These are phyloP conservation scores for Boletales sp. DNA, from an alignment of 768 basidiomycete species.

Conservation along the genomic window DNA sequence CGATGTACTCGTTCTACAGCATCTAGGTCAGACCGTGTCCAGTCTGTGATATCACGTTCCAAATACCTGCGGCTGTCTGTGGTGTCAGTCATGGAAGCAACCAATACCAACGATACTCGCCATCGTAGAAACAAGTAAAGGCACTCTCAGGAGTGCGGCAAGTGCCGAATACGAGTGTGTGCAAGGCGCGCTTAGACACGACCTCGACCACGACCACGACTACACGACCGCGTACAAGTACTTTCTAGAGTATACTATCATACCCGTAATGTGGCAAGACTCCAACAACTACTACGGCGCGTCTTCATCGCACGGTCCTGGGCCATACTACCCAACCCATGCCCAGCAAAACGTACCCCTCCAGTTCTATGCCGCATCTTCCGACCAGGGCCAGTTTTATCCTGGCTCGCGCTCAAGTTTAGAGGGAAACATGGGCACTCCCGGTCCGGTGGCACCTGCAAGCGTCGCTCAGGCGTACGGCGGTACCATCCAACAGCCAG, in stretches of 20 bases:
- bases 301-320: slow-evolving; percentile 49
- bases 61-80: slow-evolving; percentile 62
- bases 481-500: slow-evolving; percentile 69
- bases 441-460: slow-evolving; percentile 49
- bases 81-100: slow-evolving; percentile 10
- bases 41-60: not conserved
- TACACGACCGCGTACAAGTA: not conserved
- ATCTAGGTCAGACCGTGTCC: slow-evolving; percentile 6
- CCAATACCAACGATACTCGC: slow-evolving; percentile 13
- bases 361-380: slow-evolving; percentile 72
- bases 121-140: slow-evolving; percentile 15
- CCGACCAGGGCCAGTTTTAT: slow-evolving; percentile 59
- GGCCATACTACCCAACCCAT: slow-evolving; percentile 45
- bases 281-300: slow-evolving; percentile 52
- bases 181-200: slow-evolving; percentile 5
- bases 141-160: slow-evolving; percentile 16
- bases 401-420: slow-evolving; percentile 71
- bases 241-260: too few species aligned
- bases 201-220: slow-evolving; percentile 5
- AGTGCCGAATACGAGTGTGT: slow-evolving; percentile 21
- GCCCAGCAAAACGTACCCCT: slow-evolving; percentile 58
- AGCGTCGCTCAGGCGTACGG: slow-evolving; percentile 51
- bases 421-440: slow-evolving; percentile 62
- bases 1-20: slow-evolving; percentile 94
- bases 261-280: slow-evolving; percentile 70